Evolutionary conservation across 2,329 filamentous ascomycete genomes (phyloP), one percentile per base, ranked within the genome.

Genomic region (Lasiodiplodia sp.): DNA sequence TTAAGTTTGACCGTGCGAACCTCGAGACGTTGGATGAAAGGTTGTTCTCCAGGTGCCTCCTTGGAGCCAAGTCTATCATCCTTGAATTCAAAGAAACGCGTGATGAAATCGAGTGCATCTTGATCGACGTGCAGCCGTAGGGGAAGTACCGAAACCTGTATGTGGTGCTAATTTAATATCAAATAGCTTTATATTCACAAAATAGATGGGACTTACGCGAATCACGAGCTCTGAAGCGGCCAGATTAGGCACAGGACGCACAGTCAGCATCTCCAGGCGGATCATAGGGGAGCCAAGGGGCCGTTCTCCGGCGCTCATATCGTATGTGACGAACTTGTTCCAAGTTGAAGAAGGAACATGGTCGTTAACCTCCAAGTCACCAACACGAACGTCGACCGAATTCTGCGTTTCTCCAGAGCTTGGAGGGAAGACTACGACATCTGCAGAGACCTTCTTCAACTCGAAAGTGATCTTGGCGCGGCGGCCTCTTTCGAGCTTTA

Each of bases 261-360:
- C 93, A 67, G 92, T 97, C 68, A 97, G 83, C 6, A 98, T 83
- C 77, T 97, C 92, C 10, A 98, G 83, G 76, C 97, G 94, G 18
- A 96, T 87, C 94, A 98, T 97, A 74, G 90, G 93, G 16, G 91
- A 91, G 21, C 90, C 91, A 79, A 92, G 91, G 80, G 98, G 93
- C 60, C 94, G 88, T 75, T 93, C 90, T n/a, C 92, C 92, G 12
- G 90, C 91, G 76, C 96, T 93, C 69, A 92, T 89, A 82, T 97
- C 92, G 74, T 97, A 97, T 0, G 95, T 98, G 16, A 93, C 90
- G 81, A 99, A 99, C 78, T 97, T 99, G 79, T 92, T 96, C 96
- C 96, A 99, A 0, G 95, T 97, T 3, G 96, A 99, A 0, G 93
- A 95, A 1, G 94, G 93, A 2, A 99, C 87, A 76, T 97, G 93